phyloP scores from a whole-genome alignment of 2,329 filamentous ascomycete genomes.

The Exophiala sp. region DNA sequence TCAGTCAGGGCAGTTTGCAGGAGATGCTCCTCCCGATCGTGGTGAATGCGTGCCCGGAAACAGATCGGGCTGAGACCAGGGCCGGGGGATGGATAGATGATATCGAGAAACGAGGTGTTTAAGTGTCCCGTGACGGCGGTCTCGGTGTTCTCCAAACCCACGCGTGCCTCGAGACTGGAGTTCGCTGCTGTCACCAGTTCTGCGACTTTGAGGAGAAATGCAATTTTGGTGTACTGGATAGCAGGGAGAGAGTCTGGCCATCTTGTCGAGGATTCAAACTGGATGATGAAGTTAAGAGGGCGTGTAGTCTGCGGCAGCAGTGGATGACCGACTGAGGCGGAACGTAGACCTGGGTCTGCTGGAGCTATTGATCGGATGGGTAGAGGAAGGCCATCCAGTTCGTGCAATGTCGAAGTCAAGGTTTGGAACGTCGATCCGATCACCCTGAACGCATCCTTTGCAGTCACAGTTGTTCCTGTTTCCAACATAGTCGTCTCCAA shows the following conservation, averaged over 20 bases:
- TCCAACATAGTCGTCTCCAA: slow-evolving; percentile 31
- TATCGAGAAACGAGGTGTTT: slow-evolving; percentile 53
- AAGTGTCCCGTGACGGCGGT: slow-evolving; percentile 18
- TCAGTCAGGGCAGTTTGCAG: slow-evolving; percentile 69
- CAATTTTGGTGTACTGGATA: slow-evolving; percentile 89
- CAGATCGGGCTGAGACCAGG: slow-evolving; percentile 47
- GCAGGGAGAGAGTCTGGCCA: slow-evolving; percentile 91
- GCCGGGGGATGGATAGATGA: slow-evolving; percentile 57
- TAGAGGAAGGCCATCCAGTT: slow-evolving; percentile 77
- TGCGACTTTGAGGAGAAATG: slow-evolving; percentile 70
- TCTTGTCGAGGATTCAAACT: slow-evolving; percentile 85
- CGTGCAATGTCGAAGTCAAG: slow-evolving; percentile 62
- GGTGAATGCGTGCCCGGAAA: slow-evolving; percentile 82
- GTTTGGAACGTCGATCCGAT: slow-evolving; percentile 54
- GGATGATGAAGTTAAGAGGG: slow-evolving; percentile 73
- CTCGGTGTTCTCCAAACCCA: slow-evolving; percentile 73
- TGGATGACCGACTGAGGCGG: slow-evolving; percentile 48
- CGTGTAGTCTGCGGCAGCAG: slow-evolving; percentile 27
- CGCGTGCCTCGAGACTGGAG: slow-evolving; percentile 56
- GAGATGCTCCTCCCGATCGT: slow-evolving; percentile 76
- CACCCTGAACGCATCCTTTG: slow-evolving; percentile 23
- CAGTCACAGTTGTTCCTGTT: slow-evolving; percentile 2
- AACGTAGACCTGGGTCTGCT: slow-evolving; percentile 66
- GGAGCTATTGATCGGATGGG: slow-evolving; percentile 74
- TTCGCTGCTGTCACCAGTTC: slow-evolving; percentile 62